Conservation (phyloP, 192 early-diverging fungal genomes). For the Lunasporangiospora selenospora region DNA sequence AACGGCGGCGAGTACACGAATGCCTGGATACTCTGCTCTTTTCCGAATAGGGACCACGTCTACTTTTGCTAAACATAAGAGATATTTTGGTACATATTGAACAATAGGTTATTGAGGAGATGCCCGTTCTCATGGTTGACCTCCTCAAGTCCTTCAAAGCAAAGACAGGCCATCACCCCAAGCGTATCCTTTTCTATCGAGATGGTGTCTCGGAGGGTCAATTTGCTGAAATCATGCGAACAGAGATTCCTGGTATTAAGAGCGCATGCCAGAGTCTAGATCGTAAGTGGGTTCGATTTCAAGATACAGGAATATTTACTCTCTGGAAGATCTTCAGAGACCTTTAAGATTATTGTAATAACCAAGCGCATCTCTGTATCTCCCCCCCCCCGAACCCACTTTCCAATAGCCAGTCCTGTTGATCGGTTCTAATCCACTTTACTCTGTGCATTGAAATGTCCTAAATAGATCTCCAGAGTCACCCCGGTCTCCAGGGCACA, state of each 20-base stretch:
- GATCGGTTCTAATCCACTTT: slow-evolving; percentile 43
- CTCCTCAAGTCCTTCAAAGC: slow-evolving; percentile 66
- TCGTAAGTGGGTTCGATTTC: too few relatives aligned
- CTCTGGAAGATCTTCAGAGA: too few relatives aligned
- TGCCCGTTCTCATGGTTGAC: slow-evolving; percentile 66
- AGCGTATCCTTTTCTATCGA: slow-evolving; percentile 83
- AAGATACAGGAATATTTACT: too few relatives aligned
- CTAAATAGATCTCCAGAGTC: slow-evolving; percentile 76
- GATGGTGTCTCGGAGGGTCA: slow-evolving; percentile 90
- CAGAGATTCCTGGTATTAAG: slow-evolving; percentile 60
- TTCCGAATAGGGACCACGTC: too few relatives aligned
- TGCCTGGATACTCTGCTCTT: too few relatives aligned
- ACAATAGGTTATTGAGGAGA: slow-evolving; percentile 64
- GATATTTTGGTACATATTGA: too few relatives aligned
- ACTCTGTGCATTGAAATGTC: slow-evolving; percentile 33
- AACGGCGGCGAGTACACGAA: too few relatives aligned
- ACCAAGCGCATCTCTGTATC: slow-evolving; percentile 56
- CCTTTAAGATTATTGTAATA: too few relatives aligned
- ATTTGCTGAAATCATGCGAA: slow-evolving; percentile 57
- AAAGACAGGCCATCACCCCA: slow-evolving; percentile 68
- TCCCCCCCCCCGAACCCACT: too few relatives aligned
- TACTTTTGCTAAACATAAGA: too few relatives aligned
- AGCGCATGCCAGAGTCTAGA: slow-evolving; percentile 18
- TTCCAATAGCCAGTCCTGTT: neutral
- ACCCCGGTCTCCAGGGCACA: slow-evolving; percentile 93